Percentiles rank a stretch among this genome's conserved stretches.
These are phyloP conservation scores for Arabidopsis arenosa DNA, from an alignment of 345 rosid species.

Conservation along the genomic window DNA sequence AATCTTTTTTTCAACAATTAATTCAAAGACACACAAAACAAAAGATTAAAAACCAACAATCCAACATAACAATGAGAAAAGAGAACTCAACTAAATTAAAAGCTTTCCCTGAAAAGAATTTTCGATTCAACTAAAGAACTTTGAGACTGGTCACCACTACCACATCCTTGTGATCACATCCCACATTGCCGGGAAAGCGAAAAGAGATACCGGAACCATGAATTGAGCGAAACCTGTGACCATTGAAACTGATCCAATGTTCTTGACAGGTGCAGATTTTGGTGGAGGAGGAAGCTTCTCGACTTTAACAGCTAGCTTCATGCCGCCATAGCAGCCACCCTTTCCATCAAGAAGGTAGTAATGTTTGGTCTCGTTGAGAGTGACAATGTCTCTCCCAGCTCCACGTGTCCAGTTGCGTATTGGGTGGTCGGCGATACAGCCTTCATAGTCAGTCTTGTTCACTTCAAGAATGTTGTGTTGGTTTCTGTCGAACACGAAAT, in stretches of 20 bases:
- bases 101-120: conserved; percentile 36
- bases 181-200: conserved; percentile 30
- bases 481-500: conserved; percentile 88
- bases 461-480: conserved; percentile 88
- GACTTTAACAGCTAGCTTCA: conserved; percentile 74
- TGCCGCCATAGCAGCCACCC: conserved; percentile 86
- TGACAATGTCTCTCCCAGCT: conserved; percentile 90
- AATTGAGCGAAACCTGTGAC: conserved; percentile 21
- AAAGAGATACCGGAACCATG: conserved; percentile 29
- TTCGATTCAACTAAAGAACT: conserved; percentile 26
- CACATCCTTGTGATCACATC: conserved; percentile 34
- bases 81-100: conserved; percentile 23
- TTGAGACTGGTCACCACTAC: conserved; percentile 1
- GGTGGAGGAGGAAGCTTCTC: conserved; percentile 92
- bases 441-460: conserved; percentile 76
- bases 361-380: conserved; percentile 69
- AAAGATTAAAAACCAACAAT: conserved; percentile 33
- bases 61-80: conserved; percentile 31
- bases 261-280: conserved; percentile 54
- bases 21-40: conserved; percentile 19
- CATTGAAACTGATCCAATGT: conserved; percentile 34
- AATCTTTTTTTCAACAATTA: conserved; percentile 16
- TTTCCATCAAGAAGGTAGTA: conserved; percentile 87
- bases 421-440: conserved; percentile 74
- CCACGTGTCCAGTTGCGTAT: conserved; percentile 84